Evolutionary conservation across 2,329 filamentous ascomycete genomes (phyloP), one percentile per base, ranked within the genome.

Genomic region (Gnomoniopsis sp.): DNA sequence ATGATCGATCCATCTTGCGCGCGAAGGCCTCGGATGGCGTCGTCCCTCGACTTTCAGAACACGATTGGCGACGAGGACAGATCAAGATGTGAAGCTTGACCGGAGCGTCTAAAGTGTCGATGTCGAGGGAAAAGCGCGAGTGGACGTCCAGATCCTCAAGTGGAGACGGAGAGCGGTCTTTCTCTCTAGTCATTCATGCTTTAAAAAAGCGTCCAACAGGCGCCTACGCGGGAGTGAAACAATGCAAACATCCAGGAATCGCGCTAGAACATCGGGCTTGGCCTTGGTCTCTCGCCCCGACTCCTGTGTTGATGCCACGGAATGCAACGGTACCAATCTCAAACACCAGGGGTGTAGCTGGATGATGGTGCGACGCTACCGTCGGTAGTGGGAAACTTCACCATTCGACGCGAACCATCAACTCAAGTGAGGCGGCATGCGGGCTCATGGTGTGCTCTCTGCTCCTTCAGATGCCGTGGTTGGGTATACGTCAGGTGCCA

Each of bases 291-390:
- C 23, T 21, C 36, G 43, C 49, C 38, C 49, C 38, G 48, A 47
- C 26, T 8, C 4, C 26, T 30, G 8, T 8, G n/a, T 8, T 44
- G 47, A 49, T 34, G 34, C 56, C 51, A 34, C 34, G 41, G 47
- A 34, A 54, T 44, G 19, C 26, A 19, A 17, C 48, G 12, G 48
- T 30, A 30, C 26, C 22, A 19, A 52, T 30, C 52, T 59, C 57
- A 59, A 59, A 59, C 57, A 59, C 57, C n/a, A 50, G 52, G 57
- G 56, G 52, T 47, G 38, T 41, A 36, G 57, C 57, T 44, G 22
- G 23, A 15, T 51, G n/a, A 55, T 59, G 57, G 57, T 59, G 57
- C 57, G 57, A 59, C 57, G 57, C 57, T 59, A 57, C 36, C 26
- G 26, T 30, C 26, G 26, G 26, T 30, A 30, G 26, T 30, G 26